Percentiles rank a stretch among this genome's conserved stretches.
Conservation (phyloP, 805 yeast species). For the Candida multigemmis region DNA sequence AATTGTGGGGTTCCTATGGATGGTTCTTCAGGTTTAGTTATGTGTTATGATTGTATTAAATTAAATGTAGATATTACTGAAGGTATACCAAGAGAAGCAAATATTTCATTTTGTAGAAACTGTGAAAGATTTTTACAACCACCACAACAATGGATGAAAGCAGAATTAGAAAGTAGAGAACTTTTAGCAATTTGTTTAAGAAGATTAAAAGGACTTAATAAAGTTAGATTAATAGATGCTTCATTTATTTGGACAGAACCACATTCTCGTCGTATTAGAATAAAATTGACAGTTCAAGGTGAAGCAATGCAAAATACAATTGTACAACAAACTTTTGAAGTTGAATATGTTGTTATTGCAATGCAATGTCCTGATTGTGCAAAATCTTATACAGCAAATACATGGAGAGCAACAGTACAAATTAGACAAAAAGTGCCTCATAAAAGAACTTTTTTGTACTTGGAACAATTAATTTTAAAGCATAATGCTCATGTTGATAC, state of each 20-base stretch:
- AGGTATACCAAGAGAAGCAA: slow-evolving; percentile 87
- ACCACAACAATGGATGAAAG: slow-evolving; percentile 87
- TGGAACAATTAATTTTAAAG: slow-evolving; percentile 89
- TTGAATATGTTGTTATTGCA: slow-evolving; percentile 86
- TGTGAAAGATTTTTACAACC: slow-evolving; percentile 96
- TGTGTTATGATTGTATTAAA: slow-evolving; percentile 97
- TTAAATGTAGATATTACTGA: slow-evolving; percentile 88
- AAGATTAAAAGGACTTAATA: slow-evolving; percentile 77
- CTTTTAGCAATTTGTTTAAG: slow-evolving; percentile 83
- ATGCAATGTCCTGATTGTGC: slow-evolving; percentile 99
- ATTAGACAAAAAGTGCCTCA: slow-evolving; percentile 96
- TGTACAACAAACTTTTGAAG: slow-evolving; percentile 90
- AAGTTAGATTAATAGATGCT: slow-evolving; percentile 86
- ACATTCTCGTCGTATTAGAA: slow-evolving; percentile 88
- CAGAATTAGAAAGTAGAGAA: slow-evolving; percentile 88
- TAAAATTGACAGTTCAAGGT: slow-evolving; percentile 91
- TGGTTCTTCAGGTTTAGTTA: slow-evolving; percentile 84
- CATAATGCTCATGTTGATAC: slow-evolving; percentile 93
- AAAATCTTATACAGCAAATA: slow-evolving; percentile 88
- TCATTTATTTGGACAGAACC: slow-evolving; percentile 98
- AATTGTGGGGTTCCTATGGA: slow-evolving; percentile 99
- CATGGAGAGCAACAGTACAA: slow-evolving; percentile 98
- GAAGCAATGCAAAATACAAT: slow-evolving; percentile 90
- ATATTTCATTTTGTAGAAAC: slow-evolving; percentile 89
- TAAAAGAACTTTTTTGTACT: slow-evolving; percentile 89